A percentile compares a stretch with the other conserved stretches of the same genome.
phyloP scores from a whole-genome alignment of 2,329 filamentous ascomycete genomes.

The Lachnellula willkommii region DNA sequence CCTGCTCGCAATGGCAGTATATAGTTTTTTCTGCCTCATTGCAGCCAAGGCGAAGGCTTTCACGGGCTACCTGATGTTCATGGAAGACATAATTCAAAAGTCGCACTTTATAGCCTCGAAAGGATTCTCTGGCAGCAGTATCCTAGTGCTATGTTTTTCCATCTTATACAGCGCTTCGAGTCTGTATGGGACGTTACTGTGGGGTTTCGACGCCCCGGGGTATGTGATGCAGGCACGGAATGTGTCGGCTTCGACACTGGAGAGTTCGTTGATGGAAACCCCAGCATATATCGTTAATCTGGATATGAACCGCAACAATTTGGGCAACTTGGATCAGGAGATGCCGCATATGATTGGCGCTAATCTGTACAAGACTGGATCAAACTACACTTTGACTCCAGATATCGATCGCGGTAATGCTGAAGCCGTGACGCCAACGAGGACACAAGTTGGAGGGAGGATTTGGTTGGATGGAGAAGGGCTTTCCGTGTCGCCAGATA shows the following conservation, averaged over 20 bases:
- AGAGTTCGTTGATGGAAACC: slow-evolving; percentile 1
- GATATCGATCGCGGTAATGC: neutral
- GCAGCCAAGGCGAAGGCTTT: neutral
- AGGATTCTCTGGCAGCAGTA: neutral
- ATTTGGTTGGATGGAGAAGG: slow-evolving; percentile 4
- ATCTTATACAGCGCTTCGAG: neutral
- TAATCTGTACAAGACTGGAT: neutral
- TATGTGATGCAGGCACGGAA: neutral
- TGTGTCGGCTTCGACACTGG: neutral
- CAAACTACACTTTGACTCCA: slow-evolving; percentile 1
- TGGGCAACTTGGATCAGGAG: neutral
- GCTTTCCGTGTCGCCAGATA: neutral
- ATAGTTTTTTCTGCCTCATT: neutral
- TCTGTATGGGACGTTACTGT: slow-evolving; percentile 4
- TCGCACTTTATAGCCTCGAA: slow-evolving; percentile 1
- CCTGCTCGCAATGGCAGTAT: slow-evolving; percentile 1
- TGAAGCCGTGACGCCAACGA: neutral
- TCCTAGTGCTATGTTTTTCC: neutral
- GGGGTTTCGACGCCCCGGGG: slow-evolving; percentile 3
- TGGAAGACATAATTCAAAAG: slow-evolving; percentile 3
- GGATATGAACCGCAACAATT: neutral
- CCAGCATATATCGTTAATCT: slow-evolving; percentile 1
- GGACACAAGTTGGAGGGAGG: neutral
- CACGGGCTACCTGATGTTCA: slow-evolving; percentile 3
- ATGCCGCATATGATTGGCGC: slow-evolving; percentile 1